Evolutionary conservation across 2,329 filamentous ascomycete species (phyloP).

Genomic region (Pyrenophora teres): DNA sequence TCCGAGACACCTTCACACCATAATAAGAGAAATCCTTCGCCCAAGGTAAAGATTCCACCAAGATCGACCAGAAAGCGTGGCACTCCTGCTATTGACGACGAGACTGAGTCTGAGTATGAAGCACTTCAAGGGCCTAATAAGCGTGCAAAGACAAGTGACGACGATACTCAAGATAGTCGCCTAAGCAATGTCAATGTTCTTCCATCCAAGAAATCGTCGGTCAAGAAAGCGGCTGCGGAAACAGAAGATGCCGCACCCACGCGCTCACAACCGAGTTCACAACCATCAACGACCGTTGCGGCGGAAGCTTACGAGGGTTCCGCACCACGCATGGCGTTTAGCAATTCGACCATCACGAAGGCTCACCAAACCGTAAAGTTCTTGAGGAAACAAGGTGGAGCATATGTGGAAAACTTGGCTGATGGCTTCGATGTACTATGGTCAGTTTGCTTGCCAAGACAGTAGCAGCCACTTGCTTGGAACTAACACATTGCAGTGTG

Average conservation of each 20-base stretch:
- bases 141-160: conserved; percentile 18
- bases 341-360: conserved; percentile 37
- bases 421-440: conserved; percentile 40
- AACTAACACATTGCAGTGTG: conserved; percentile 41
- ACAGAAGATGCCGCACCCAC: conserved; percentile 15
- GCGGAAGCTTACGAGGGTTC: conserved; percentile 29
- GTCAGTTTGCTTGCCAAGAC: conserved; percentile 22
- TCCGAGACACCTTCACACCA: not conserved
- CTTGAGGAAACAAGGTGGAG: conserved; percentile 41
- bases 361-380: conserved; percentile 36
- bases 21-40: not conserved
- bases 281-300: conserved; percentile 15
- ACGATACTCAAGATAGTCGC: conserved; percentile 16
- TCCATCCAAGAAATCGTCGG: conserved; percentile 7
- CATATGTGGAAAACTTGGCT: conserved; percentile 38
- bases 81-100: conserved; percentile 8
- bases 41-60: conserved; percentile 13
- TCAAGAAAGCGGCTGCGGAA: conserved; percentile 18
- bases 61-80: conserved; percentile 19
- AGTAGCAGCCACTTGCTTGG: not conserved
- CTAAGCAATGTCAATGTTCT: conserved; percentile 13
- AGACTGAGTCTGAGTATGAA: not conserved
- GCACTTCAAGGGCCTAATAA: conserved; percentile 16
- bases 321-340: conserved; percentile 39
- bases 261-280: conserved; percentile 27